Base-by-base conservation (phyloP, 257 asterid genomes). In the Nicotiana noctiflora region DNA sequence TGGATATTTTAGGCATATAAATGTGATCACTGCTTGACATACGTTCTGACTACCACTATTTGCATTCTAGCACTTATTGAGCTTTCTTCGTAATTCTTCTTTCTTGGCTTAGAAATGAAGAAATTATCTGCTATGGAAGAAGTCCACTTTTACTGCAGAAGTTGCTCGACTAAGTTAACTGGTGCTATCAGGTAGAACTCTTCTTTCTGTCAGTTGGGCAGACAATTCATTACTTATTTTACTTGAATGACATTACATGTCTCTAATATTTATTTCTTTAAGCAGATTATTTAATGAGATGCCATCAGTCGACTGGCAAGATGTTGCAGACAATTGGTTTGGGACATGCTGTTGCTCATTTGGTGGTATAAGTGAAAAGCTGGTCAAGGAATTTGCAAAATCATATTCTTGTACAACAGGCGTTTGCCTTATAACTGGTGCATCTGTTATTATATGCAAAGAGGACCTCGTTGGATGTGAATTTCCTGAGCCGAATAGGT, bases 241-340 rank as follows among this genome's bases (percentile, higher is more conserved):
- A 70, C 40, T 7, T 29, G 27, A 61, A 17, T 21, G 62, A 25
- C 79, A 14, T 74, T 49, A 44, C 62, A 25, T 49, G 44, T 25
- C 25, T 74, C 62, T 49, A 25, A 25, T 49, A 49, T 74, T 74
- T 74, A 49, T 49, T 7, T 74, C 19, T 34, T 51, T 79, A 12
- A 82, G 62, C 90, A 91, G 97, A 79, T 85, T 75, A 70, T 90
- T 95, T 82, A 86, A 86, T 87, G 98, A 93, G 87, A 88, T 93
- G 95, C 97, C 96, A 79, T 95, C 98, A n/a, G 91, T 88, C 70
- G 88, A 93, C 85, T 95, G 99, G 98, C 89, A 89, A 85, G 99
- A 95, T 49, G 88, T 79, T n/a, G 97, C 99, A 66, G 99, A 93
- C 84, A 95, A 92, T 85, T 95, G 99, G 99, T 95, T 95, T 87